Base-by-base conservation (phyloP, 2,329 filamentous ascomycete species). In the Orbilia quercus region DNA sequence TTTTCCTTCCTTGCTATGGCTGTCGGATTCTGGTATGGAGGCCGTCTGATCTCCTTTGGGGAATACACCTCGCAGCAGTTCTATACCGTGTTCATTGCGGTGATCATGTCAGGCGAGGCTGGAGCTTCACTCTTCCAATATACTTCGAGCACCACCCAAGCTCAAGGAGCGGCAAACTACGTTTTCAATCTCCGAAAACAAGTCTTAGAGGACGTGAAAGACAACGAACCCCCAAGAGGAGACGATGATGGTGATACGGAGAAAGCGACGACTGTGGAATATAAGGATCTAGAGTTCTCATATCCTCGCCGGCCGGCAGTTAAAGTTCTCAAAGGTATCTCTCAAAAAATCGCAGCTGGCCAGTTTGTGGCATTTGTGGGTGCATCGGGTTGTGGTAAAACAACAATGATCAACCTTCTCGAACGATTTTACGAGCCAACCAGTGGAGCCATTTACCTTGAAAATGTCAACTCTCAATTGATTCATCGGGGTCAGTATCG, bases 321-420 rank as follows among this genome's bases (percentile, higher is more conserved):
- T 1, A 82, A 84, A 20, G 84, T 89, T 31, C 76, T 80, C 16
- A 47, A 76, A 7, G 58, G 58, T 1, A 42, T 80, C 5, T 77
- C 69, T 31, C 38, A 79, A 9, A 76, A 59, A 1, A 79, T 81
- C 58, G 82, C 87, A 75, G 88, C 87, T 75, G 89, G 89, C 2
- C 87, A 90, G 78, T 91, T 90, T 77, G 88, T 86, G 0, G 89
- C 88, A 0, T 82, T 91, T 0, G 89, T 91, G 3, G 89, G 90
- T 1, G 85, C 89, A 0, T 89, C 87, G 0, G 89, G 89, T 0
- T 90, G 88, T 69, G 89, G 89, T 36, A 91, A 93, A 81, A 90
- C 88, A 0, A 91, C 87, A 14, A 87, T 91, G 45, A 86, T 94
- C 36, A 81, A 82, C 0, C 81, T 87, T 1, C 81, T 87, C 7